These are phyloP conservation scores for Phlyctochytrium arcticum DNA, from an alignment of 192 early-diverging fungal species.

Conservation along the genomic window DNA sequence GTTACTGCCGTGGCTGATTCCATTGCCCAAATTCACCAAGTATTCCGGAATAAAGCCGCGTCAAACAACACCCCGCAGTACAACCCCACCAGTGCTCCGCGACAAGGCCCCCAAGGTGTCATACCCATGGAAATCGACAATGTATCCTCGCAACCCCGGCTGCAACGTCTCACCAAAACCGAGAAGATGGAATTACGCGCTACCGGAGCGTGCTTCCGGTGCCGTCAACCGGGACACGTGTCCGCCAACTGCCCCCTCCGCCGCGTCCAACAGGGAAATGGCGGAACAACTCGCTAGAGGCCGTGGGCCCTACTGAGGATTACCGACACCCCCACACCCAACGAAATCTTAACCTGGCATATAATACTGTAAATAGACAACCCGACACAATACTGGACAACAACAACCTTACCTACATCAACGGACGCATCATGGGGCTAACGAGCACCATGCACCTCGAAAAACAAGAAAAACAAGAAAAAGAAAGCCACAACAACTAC, in stretches of 20 bases:
- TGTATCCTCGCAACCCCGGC: neutral
- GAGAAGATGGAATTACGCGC: neutral
- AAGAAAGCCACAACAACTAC: too few relatives aligned
- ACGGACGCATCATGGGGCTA: too few relatives aligned
- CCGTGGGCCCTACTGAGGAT: neutral
- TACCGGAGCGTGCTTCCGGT: neutral
- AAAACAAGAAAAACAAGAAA: too few relatives aligned
- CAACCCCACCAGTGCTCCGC: neutral
- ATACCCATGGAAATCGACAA: neutral
- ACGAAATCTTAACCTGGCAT: neutral
- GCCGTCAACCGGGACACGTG: neutral
- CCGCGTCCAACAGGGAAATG: neutral
- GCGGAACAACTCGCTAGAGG: neutral
- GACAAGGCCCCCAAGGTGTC: neutral
- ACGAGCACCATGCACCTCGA: too few relatives aligned
- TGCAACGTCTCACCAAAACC: neutral
- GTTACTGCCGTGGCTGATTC: neutral
- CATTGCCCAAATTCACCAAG: neutral
- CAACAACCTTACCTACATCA: neutral
- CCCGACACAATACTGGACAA: neutral
- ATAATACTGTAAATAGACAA: neutral
- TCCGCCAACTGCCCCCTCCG: neutral
- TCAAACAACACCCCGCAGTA: neutral
- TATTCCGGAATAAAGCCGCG: neutral
- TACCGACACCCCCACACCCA: neutral